phyloP scores from a whole-genome alignment of 140 eudicot species.

The Oenanthe javanica region DNA sequence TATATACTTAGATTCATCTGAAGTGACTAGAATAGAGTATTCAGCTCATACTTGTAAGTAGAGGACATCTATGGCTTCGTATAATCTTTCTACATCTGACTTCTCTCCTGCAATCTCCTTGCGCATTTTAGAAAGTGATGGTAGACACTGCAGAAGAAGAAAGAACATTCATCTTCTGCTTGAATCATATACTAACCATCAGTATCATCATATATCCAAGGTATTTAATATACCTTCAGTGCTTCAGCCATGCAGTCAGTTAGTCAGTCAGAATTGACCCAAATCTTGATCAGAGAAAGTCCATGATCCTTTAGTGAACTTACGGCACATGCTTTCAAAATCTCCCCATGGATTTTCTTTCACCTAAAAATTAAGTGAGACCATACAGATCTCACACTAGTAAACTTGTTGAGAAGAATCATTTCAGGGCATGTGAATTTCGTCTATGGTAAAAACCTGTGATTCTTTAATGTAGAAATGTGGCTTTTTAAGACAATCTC shows the following conservation, averaged over 20 bases:
- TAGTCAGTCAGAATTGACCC: not conserved
- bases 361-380: conserved; percentile 1
- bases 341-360: conserved; percentile 44
- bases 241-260: conserved; percentile 5
- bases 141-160: not conserved
- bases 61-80: conserved; percentile 42
- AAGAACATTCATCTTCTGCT: not conserved
- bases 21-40: not conserved
- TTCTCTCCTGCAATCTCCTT: conserved; percentile 33
- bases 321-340: conserved; percentile 37
- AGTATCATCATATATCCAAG: not conserved
- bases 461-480: not conserved
- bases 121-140: conserved; percentile 32
- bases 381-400: not conserved
- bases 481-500: conserved; percentile 14
- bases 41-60: conserved; percentile 35
- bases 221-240: not conserved
- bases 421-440: not conserved
- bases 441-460: not conserved
- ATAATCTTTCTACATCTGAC: conserved; percentile 24
- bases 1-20: not conserved
- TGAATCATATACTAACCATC: conserved; percentile 10
- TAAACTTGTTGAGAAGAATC: not conserved
- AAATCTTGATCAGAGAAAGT: conserved; percentile 50
- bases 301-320: conserved; percentile 50